Conservation (phyloP, 2,329 filamentous ascomycete species). For the Colletotrichum euphorbiae region DNA sequence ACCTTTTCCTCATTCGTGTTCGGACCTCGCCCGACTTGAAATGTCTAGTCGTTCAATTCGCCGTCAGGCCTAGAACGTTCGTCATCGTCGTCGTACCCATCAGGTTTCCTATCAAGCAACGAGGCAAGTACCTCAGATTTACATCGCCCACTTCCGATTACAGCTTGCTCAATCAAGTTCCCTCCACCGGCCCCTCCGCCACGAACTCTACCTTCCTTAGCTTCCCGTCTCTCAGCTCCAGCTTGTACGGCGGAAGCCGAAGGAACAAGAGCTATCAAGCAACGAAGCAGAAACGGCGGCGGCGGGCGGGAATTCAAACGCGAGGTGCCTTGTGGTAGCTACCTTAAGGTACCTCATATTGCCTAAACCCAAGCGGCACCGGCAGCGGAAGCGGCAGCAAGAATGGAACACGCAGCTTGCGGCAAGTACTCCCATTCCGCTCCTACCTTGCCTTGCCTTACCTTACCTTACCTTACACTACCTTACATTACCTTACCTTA, state of each 20-base stretch:
- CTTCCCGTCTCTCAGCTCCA: background rate
- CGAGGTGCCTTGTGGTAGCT: background rate
- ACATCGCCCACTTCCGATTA: slow-evolving; percentile 10
- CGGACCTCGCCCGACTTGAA: background rate
- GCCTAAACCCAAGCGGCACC: background rate
- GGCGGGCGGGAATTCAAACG: background rate
- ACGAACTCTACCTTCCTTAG: slow-evolving; percentile 1
- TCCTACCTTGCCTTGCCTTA: slow-evolving; percentile 19
- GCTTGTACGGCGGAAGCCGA: slow-evolving; percentile 1
- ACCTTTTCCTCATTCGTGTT: background rate
- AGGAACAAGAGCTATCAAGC: background rate
- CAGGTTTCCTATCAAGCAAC: background rate
- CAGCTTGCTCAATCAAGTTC: background rate
- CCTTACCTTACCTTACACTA: slow-evolving; percentile 16
- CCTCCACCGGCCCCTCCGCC: slow-evolving; percentile 11
- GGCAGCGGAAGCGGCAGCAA: slow-evolving; percentile 2
- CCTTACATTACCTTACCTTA: background rate
- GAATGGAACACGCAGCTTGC: slow-evolving; percentile 10
- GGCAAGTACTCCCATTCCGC: slow-evolving; percentile 8
- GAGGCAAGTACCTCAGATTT: background rate
- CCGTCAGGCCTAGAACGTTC: background rate
- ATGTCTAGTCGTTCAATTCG: slow-evolving; percentile 6
- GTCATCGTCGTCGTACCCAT: background rate
- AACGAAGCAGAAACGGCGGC: background rate
- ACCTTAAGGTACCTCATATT: background rate